Evolutionary conservation across 139 green algal genomes (phyloP), one percentile per base, ranked within the genome.

Genomic region (Zygnema circumcarinatum): DNA sequence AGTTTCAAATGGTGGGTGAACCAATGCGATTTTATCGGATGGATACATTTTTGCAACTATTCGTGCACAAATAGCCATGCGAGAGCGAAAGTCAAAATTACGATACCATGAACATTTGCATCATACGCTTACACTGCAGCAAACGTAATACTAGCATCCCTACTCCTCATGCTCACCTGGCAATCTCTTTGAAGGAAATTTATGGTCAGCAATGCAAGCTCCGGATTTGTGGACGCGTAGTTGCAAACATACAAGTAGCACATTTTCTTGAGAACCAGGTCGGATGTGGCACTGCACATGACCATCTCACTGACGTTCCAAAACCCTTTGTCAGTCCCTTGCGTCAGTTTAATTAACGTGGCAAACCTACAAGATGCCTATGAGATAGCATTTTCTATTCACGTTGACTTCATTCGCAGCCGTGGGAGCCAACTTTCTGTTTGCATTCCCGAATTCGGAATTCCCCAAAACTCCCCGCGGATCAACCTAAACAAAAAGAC

Each of bases 221-320:
- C 96, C 0, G 95, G 94, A 2, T 94, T 94, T n/a, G 29, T 32
- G n/a, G 47, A 33, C 36, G 91, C 86, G 62, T 93, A 93, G 38
- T 79, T 88, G 40, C 38, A 82, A 3, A 94, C 84, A 76, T 92
- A 94, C 0, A 98, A 92, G 91, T 98, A 99, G 16, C 98, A 94
- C 96, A 98, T 98, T 90, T 99, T 98, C 91, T 98, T 98, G 38
- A 98, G 90, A 32, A 96, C 93, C 25, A 97, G 67, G 89, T 98
- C 95, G 41, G 96, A 93, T 1, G 89, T 90, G 1, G 73, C 72
- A 80, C 89, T 94, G 35, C 88, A 90, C 83, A 92, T 92, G 21
- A 92, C 88, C 88, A 92, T 92, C 73, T 92, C 88, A 40, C 68
- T 89, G 53, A 1, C 36, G 36, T 36, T n/a, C n/a, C n/a, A n/a